phyloP scores from a whole-genome alignment of 306 rosid species.

The Dicorynia guianensis region DNA sequence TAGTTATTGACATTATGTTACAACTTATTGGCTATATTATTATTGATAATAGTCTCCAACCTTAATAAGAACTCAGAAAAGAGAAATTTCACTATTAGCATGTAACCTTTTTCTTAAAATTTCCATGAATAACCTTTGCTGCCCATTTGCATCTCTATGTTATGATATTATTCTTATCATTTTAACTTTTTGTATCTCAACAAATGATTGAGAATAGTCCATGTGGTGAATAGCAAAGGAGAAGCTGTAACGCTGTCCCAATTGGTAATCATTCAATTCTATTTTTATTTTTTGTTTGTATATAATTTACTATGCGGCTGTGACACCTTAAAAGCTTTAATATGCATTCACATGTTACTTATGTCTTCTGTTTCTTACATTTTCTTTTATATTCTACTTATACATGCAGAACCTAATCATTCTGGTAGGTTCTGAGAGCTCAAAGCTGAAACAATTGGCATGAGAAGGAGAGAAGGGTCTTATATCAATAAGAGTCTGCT shows the following conservation, averaged over 20 bases:
- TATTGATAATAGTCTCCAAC: conserved; percentile 18
- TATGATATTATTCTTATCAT: conserved; percentile 27
- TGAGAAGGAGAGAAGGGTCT: conserved; percentile 98
- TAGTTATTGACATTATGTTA: conserved; percentile 12
- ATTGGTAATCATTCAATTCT: conserved; percentile 65
- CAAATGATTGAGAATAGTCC: conserved; percentile 97
- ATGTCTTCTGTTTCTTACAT: conserved; percentile 41
- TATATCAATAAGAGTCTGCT: conserved; percentile 96
- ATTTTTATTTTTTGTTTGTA: conserved; percentile 34
- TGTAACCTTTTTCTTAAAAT: conserved; percentile 30
- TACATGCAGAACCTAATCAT: conserved; percentile 97
- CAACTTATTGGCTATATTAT: not conserved
- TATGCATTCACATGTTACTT: conserved; percentile 18
- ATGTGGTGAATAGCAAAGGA: conserved; percentile 86
- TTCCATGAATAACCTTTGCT: not conserved
- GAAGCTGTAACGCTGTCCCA: conserved; percentile 94
- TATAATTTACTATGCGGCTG: conserved; percentile 41
- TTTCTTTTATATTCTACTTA: conserved; percentile 58
- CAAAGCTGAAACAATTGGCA: conserved; percentile 98
- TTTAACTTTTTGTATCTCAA: conserved; percentile 41
- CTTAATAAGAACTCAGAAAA: conserved; percentile 25
- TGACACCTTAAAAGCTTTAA: conserved; percentile 27
- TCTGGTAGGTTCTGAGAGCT: conserved; percentile 99
- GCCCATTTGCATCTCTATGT: not conserved
- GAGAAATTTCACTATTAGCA: conserved; percentile 37